Evolutionary conservation across 78 protist genomes (phyloP), one percentile per base, ranked within the genome.

Genomic region (Monosiga brevicollis): DNA sequence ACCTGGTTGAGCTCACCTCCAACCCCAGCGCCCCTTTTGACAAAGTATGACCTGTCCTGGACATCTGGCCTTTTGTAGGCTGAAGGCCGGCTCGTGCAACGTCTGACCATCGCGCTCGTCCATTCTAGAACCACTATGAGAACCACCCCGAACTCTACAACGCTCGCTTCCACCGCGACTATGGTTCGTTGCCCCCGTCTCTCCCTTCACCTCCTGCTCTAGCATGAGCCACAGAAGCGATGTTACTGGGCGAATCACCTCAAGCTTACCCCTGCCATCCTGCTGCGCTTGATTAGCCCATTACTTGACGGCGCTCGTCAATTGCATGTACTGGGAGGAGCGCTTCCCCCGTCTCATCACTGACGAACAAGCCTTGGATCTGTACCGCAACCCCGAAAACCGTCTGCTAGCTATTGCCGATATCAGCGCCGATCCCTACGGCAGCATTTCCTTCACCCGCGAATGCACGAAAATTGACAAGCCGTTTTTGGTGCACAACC

Each of bases 301-400:
- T n/a, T n/a, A n/a, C n/a, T n/a, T n/a, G n/a, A n/a, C n/a, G n/a
- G n/a, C n/a, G n/a, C n/a, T n/a, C 37, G 88, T 94, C 72, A 89
- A 91, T 85, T 77, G 94, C 73, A 89, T 93, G 87, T 95, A 95
- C 87, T 95, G 98, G 98, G 98, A 95, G 39, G 84, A 54, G 1
- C 42, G 82, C 49, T 93, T 43, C 88, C 96, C 98, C 39, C 90
- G 95, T 20, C 86, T 94, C 36, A 75, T 94, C 55, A 87, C 95
- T n/a, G 77, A 37, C 43, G 86, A 82, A 29, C 95, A 95, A 83
- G 84, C 87, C 80, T 62, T 43, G 0, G 82, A 38, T 42, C 39
- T 93, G 42, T 43, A 42, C 35, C 82, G 73, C 29, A 34, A 39
- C 24, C 80, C 75, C 72, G 32, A 81, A 35, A 24, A 62, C n/a